Evolutionary conservation across 2,329 filamentous ascomycete genomes (phyloP).

Genomic region (Aspergillus chevalieri): DNA sequence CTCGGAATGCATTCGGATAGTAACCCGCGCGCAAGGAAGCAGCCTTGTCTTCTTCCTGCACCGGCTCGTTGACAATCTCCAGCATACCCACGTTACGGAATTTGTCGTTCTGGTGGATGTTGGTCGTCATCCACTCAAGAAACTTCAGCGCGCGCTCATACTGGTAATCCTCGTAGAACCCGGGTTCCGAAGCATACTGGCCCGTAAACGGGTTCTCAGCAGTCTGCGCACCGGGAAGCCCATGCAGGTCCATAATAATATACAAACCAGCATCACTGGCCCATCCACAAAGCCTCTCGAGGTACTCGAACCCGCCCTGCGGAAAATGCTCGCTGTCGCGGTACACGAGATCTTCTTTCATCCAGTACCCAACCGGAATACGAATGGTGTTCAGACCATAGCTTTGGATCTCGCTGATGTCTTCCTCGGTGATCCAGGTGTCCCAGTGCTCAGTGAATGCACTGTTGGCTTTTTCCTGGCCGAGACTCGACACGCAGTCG

Average conservation of each 20-base stretch:
- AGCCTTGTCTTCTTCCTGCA: slow-evolving; percentile 31
- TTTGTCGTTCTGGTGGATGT: slow-evolving; percentile 44
- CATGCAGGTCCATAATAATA: slow-evolving; percentile 51
- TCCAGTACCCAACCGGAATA: slow-evolving; percentile 53
- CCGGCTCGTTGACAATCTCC: slow-evolving; percentile 54
- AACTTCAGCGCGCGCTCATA: slow-evolving; percentile 52
- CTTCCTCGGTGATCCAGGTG: slow-evolving; percentile 45
- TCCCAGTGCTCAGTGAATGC: slow-evolving; percentile 49
- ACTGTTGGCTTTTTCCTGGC: slow-evolving; percentile 42
- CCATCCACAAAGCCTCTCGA: slow-evolving; percentile 44
- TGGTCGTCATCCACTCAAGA: slow-evolving; percentile 51
- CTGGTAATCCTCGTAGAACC: slow-evolving; percentile 54
- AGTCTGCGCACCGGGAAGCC: slow-evolving; percentile 46
- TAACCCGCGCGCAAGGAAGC: slow-evolving; percentile 37
- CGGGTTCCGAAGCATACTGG: slow-evolving; percentile 35
- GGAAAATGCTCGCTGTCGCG: slow-evolving; percentile 47
- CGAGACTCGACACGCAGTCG: slow-evolving; percentile 47
- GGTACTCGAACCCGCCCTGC: slow-evolving; percentile 41
- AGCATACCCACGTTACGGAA: slow-evolving; percentile 56
- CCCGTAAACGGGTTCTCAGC: slow-evolving; percentile 45
- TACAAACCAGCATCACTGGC: slow-evolving; percentile 47
- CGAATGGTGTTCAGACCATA: slow-evolving; percentile 51
- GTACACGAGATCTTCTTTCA: slow-evolving; percentile 47
- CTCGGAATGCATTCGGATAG: slow-evolving; percentile 44
- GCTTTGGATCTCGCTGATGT: slow-evolving; percentile 46